Conservation (phyloP, 1,284 basidiomycete species). For the Takashimella tepidaria region DNA sequence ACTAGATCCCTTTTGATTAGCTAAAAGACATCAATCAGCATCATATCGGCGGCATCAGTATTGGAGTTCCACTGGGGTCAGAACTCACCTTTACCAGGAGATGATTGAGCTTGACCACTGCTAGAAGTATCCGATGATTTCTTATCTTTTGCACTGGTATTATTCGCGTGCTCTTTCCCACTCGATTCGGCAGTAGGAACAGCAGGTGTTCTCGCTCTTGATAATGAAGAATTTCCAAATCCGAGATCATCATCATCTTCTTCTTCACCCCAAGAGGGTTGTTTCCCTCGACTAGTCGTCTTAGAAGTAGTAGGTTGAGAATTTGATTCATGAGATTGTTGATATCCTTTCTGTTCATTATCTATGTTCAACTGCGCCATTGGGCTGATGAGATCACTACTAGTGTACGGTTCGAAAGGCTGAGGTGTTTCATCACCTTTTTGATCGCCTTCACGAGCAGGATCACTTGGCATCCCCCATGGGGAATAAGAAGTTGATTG, state of each 20-base stretch:
- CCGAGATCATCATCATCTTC: conserved; percentile 86
- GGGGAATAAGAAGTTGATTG: conserved; percentile 6
- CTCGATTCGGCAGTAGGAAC: too few relatives aligned
- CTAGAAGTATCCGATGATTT: too few relatives aligned
- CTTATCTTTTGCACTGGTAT: too few relatives aligned
- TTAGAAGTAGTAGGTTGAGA: background rate
- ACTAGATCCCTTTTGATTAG: too few relatives aligned
- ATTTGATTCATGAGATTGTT: background rate
- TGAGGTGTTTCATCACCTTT: conserved; percentile 11
- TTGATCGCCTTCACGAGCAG: background rate
- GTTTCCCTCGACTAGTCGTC: too few relatives aligned
- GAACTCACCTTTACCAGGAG: conserved; percentile 36
- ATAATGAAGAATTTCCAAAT: conserved; percentile 66
- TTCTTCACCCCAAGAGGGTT: conserved; percentile 39
- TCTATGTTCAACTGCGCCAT: conserved; percentile 58
- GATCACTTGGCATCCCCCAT: conserved; percentile 4
- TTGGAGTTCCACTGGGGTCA: too few relatives aligned
- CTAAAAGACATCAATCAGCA: background rate
- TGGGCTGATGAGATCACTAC: conserved; percentile 67
- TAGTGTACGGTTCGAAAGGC: background rate
- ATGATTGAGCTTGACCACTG: conserved; percentile 41
- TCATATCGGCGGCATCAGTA: too few relatives aligned
- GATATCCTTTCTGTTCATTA: background rate
- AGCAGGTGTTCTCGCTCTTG: conserved; percentile 26
- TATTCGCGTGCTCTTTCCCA: background rate